phyloP scores from a whole-genome alignment of 2,329 filamentous ascomycete species.

The Fusarium sp. region DNA sequence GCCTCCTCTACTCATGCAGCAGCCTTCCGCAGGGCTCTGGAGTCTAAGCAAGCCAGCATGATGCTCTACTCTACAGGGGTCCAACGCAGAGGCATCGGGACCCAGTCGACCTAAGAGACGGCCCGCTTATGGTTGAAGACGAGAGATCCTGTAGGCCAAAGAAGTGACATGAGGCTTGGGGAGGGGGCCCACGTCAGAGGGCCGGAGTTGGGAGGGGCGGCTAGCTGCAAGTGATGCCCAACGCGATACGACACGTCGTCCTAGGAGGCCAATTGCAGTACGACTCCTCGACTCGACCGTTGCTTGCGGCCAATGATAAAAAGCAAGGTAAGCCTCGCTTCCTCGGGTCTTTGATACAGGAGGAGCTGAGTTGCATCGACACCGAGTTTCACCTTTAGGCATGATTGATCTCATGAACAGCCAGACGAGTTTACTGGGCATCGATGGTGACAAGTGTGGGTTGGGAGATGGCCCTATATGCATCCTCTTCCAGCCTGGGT shows the following conservation, averaged over 20 bases:
- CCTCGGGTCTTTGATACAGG: background rate
- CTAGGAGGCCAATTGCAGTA: slow-evolving; percentile 9
- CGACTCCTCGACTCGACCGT: slow-evolving; percentile 15
- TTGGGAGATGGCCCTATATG: slow-evolving; percentile 33
- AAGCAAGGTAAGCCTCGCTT: slow-evolving; percentile 29
- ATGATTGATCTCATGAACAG: background rate
- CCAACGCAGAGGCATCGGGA: slow-evolving; percentile 10
- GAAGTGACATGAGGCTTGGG: slow-evolving; percentile 17
- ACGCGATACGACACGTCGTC: slow-evolving; percentile 33
- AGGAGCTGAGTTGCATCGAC: slow-evolving; percentile 15
- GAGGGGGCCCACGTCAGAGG: slow-evolving; percentile 25
- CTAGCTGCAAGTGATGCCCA: slow-evolving; percentile 32
- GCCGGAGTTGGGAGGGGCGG: slow-evolving; percentile 17
- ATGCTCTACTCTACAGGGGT: slow-evolving; percentile 9
- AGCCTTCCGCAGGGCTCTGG: slow-evolving; percentile 24
- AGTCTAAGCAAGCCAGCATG: slow-evolving; percentile 10
- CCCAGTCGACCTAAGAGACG: slow-evolving; percentile 18
- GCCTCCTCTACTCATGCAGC: background rate
- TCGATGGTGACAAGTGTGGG: slow-evolving; percentile 31
- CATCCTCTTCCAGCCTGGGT: slow-evolving; percentile 15
- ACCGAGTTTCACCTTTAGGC: slow-evolving; percentile 28
- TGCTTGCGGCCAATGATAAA: slow-evolving; percentile 26
- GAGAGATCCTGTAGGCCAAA: slow-evolving; percentile 25
- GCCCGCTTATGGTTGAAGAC: slow-evolving; percentile 25
- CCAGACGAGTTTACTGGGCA: slow-evolving; percentile 22